Evolutionary conservation across 176 grass and related monocot genomes (phyloP), one percentile per base, ranked within the genome.

Genomic region (Ensete glaucum): DNA sequence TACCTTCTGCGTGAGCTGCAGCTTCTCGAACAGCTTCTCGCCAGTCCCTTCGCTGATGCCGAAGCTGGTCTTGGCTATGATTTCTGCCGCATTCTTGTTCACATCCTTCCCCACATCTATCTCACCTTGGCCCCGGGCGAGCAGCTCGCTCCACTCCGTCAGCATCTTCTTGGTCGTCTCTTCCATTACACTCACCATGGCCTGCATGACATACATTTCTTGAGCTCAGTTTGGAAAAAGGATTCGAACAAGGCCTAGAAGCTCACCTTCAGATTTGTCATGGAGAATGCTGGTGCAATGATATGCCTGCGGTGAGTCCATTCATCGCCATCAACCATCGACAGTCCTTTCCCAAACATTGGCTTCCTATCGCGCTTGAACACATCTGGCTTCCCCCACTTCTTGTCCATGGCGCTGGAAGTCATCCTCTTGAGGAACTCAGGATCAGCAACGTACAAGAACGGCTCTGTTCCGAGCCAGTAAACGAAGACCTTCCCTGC

Each of bases 401-500:
- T 78, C 85, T 81, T 71, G 2, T 88, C 78, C 2, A 89, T 78
- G 23, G 81, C 79, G 50, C 90, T 84, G 54, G 72, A 79, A 7
- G 83, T 93, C 25, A 67, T 77, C n/a, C 63, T 17, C 76, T 84
- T 83, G 29, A 97, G 90, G 71, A 97, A 97, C 75, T 85, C 94
- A n/a, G 94, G 90, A 29, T 97, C 88, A 0, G 90, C 77, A 2
- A 89, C 76, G 90, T 97, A 97, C 50, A 97, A 54, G 82, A 97
- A 97, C 0, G 94, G 94, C 77, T 97, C 88, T 1, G 90, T 83
- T 22, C 94, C 94, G 1, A 97, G 84, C 94, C 94, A 97, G 87
- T 97, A 97, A 1, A 97, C 66, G 58, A 93, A 97, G 1, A 93
- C 80, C 74, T 93, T 87, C 54, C 85, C 84, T 86, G 67, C 64